Base-by-base conservation (phyloP, 1,139 yeast genomes). In the Candida smagusa region DNA sequence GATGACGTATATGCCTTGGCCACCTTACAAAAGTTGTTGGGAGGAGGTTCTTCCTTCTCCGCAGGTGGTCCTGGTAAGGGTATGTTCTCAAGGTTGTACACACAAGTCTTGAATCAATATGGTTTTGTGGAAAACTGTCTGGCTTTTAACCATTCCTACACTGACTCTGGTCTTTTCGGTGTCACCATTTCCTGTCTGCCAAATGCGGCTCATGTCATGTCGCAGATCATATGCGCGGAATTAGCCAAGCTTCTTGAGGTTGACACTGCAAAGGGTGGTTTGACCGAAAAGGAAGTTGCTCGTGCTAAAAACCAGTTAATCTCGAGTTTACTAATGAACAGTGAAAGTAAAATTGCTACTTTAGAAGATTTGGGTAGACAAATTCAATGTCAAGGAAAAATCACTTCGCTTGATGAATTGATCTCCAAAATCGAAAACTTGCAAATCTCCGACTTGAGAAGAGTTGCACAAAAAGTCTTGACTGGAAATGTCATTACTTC, bases 21-120 rank as follows among this genome's bases (percentile, higher is more conserved):
- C 1, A 83, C 92, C 1, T 73, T 92, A 40, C 98, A 92, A 56
- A 89, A 92, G 43, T 69, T 92, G 23, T 68, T 92, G n/a, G 98
- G 98, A 30, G 97, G 97, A 28, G 98, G 98, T 36, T 95, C 97
- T 6, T 89, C 97, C 1, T 92, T 92, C 56, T 84, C 95, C 19
- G 97, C 99, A 8, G 99, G 99, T 47, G 99, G 99, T 0, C 99
- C 99, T n/a, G 99, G 99, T 39, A 92, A 92, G 63, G 99, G 99
- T 5, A 90, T 92, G 97, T 94, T 89, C 59, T 87, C 97, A 2
- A 74, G 98, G 43, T 77, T 94, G 23, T 92, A 89, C 65, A 88
- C 96, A 0, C 79, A 90, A 50, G 96, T 92, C 2, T 72, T 92
- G 55, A 92, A 92, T 63, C 92, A 85, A 58, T 87, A 85, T 58